Evolutionary conservation across 306 rosid species (phyloP), one percentile per base, ranked within the genome.

Genomic region (Gleditsia sinensis): DNA sequence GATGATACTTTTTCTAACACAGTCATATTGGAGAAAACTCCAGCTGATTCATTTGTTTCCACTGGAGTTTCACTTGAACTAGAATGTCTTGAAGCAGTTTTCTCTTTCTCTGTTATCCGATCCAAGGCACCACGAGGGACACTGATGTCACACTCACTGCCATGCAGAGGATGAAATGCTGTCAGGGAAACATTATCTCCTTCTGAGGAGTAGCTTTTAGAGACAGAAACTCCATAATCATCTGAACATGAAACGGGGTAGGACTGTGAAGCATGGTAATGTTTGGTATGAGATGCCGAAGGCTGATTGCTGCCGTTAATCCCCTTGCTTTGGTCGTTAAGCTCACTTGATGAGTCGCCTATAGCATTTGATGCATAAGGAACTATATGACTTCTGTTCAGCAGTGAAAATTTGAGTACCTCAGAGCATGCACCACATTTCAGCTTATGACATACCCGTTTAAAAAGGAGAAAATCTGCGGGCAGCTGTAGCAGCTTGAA

Each of bases 401-500:
- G 72, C 57, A 95, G 86, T 14, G 93, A 87, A 79, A 92, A 92
- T 76, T 88, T 77, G 33, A 95, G 97, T 36, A 90, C 87, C 84
- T 90, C 85, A 23, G 82, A 91, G 83, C 99, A 95, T 48, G 88
- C 80, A 61, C 98, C 97, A 19, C 99, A 95, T 67, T 80, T 85
- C 60, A 95, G 87, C 60, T 69, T 81, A 77, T 88, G 92, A 62
- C 65, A 68, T 56, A 75, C 90, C 87, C 86, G 86, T 75, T 88
- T 90, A 34, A 87, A 86, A 58, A 86, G 87, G 64, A 92, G 93
- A 80, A 95, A 92, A 77, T 92, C 98, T 21, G 89, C 89, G 17
- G 99, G 99, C 24, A 95, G 62, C 81, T 86, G 98, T 71, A 95
- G 83, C 14, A 85, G 79, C 36, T 51, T 79, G 24, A 48, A 83